Evolutionary conservation across 495 filamentous ascomycete genomes (phyloP).

Genomic region (Lentithecium fluviatile): DNA sequence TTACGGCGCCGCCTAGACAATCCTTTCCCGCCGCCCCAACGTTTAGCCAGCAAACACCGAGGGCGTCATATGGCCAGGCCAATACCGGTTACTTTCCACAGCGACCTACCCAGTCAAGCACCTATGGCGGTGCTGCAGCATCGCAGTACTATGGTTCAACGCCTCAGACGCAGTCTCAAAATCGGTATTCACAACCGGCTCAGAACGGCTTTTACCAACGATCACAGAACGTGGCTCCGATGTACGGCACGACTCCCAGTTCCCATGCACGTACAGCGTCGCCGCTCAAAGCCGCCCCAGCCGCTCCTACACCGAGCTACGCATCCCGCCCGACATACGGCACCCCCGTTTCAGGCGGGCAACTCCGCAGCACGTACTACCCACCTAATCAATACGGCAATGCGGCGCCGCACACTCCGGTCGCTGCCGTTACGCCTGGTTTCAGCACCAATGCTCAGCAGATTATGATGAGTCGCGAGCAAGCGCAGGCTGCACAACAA

Average conservation of each 20-base stretch:
- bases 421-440: conserved; percentile 17
- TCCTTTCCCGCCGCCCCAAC: conserved; percentile 24
- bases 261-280: conserved; percentile 28
- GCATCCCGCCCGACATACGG: conserved; percentile 20
- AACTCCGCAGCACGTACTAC: conserved; percentile 26
- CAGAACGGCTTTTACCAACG: conserved; percentile 31
- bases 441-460: conserved; percentile 39
- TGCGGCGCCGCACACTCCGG: conserved; percentile 23
- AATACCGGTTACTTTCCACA: conserved; percentile 24
- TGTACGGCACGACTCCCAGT: conserved; percentile 20
- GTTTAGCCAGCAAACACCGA: conserved; percentile 34
- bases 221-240: conserved; percentile 20
- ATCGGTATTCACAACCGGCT: conserved; percentile 23
- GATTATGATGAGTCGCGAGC: conserved; percentile 39
- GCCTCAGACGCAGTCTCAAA: conserved; percentile 29
- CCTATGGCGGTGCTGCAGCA: conserved; percentile 22
- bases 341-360: conserved; percentile 27
- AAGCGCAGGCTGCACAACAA: conserved; percentile 37
- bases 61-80: conserved; percentile 22
- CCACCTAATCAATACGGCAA: conserved; percentile 26
- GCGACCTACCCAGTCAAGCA: conserved; percentile 18
- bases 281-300: conserved; percentile 27
- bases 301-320: conserved; percentile 14
- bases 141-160: conserved; percentile 34
- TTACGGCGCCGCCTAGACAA: conserved; percentile 15